phyloP scores from a whole-genome alignment of 2,329 filamentous ascomycete species.

The Helotiales sp. region DNA sequence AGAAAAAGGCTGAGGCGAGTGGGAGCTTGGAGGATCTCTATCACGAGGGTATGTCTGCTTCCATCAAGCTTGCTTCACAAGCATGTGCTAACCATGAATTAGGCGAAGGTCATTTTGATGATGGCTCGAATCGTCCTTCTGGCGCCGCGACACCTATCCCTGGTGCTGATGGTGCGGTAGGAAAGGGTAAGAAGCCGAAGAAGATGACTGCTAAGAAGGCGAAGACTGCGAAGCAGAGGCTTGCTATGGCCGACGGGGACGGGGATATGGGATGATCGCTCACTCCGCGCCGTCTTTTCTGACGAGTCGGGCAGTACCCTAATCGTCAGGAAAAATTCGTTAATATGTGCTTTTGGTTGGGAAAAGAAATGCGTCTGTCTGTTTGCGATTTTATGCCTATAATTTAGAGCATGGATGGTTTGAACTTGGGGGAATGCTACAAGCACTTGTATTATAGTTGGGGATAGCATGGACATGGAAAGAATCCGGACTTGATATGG shows the following conservation, averaged over 20 bases:
- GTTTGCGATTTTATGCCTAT: too few species aligned
- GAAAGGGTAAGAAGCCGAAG: slow-evolving; percentile 55
- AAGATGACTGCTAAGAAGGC: slow-evolving; percentile 59
- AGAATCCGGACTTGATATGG: too few species aligned
- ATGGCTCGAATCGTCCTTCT: slow-evolving; percentile 75
- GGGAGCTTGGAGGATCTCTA: slow-evolving; percentile 95
- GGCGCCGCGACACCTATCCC: slow-evolving; percentile 78
- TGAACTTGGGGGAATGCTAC: too few species aligned
- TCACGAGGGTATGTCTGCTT: slow-evolving; percentile 81
- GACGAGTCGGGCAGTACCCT: too few species aligned
- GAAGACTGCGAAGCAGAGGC: slow-evolving; percentile 67
- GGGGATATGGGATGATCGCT: slow-evolving; percentile 29
- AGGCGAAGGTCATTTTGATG: slow-evolving; percentile 98
- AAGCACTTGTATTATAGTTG: too few species aligned
- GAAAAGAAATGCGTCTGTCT: too few species aligned
- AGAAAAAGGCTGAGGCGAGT: slow-evolving; percentile 56
- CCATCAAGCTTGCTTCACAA: slow-evolving; percentile 16
- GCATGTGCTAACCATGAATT: slow-evolving; percentile 14
- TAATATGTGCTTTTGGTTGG: not conserved
- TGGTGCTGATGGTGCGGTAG: slow-evolving; percentile 49
- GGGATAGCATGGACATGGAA: too few species aligned
- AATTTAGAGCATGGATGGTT: too few species aligned
- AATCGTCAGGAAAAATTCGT: not conserved
- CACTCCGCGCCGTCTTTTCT: too few species aligned
- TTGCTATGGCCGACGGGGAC: slow-evolving; percentile 66